A percentile compares a stretch with the other conserved stretches of the same genome.
phyloP scores from a whole-genome alignment of 768 basidiomycete species.

The Lanmaoa pseudosensibilis region DNA sequence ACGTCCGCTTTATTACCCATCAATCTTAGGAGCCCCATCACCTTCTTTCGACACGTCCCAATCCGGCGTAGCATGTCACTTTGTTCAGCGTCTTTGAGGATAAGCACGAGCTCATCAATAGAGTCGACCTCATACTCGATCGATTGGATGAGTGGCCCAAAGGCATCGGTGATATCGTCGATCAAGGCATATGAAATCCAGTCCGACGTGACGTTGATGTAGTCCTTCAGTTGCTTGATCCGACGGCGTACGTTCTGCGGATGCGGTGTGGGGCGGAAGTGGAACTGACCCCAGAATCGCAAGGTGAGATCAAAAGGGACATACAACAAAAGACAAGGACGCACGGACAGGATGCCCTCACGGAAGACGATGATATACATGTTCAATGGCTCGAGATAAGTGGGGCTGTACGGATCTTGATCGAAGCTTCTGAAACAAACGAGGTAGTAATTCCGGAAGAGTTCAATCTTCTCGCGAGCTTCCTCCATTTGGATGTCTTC shows the following conservation, averaged over 20 bases:
- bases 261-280: conserved; percentile 95
- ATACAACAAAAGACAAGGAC: conserved; percentile 26
- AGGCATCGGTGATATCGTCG: conserved; percentile 99
- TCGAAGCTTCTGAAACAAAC: conserved; percentile 99
- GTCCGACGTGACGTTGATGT: conserved; percentile 97
- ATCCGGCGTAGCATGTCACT: conserved; percentile 98
- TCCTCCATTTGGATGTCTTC: conserved; percentile 99
- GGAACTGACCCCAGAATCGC: conserved; percentile 62
- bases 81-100: conserved; percentile 72
- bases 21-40: conserved; percentile 92
- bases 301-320: background rate
- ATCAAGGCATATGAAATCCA: conserved; percentile 99
- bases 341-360: conserved; percentile 90
- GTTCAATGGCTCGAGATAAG: conserved; percentile 95
- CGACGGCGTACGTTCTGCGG: conserved; percentile 97
- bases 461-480: conserved; percentile 98
- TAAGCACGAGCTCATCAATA: conserved; percentile 96
- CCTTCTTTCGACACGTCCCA: conserved; percentile 98
- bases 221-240: conserved; percentile 98
- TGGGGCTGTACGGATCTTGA: conserved; percentile 96
- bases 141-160: conserved; percentile 95
- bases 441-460: conserved; percentile 97
- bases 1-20: conserved; percentile 99
- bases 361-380: conserved; percentile 99
- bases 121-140: conserved; percentile 99